phyloP scores from a whole-genome alignment of 192 early-diverging fungal genomes.

The Globomyces pollinis-pini region DNA sequence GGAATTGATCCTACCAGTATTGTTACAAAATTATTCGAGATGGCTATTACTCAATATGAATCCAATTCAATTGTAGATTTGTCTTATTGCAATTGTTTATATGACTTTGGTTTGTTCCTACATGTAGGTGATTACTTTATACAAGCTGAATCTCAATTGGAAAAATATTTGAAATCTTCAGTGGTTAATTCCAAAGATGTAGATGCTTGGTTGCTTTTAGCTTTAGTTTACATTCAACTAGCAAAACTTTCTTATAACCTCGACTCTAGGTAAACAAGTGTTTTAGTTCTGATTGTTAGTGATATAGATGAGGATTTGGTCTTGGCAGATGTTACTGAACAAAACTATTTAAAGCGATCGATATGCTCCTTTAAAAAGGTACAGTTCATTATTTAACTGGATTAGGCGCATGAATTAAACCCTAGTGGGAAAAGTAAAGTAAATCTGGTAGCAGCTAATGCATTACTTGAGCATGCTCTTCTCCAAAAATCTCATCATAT shows the following conservation, averaged over 20 bases:
- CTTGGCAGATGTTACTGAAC: background rate
- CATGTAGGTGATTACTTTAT: background rate
- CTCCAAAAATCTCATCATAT: background rate
- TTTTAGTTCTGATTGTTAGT: background rate
- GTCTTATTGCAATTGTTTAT: background rate
- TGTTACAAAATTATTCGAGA: constrained; percentile 2
- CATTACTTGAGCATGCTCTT: background rate
- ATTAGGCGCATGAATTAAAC: background rate
- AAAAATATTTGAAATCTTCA: background rate
- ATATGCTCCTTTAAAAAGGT: background rate
- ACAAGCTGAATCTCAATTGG: background rate
- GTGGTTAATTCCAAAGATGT: background rate
- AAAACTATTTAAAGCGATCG: background rate
- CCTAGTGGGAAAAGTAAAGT: too few relatives aligned
- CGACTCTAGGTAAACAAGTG: too few relatives aligned
- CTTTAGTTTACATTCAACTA: background rate
- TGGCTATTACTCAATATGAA: constrained; percentile 1
- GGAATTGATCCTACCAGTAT: background rate
- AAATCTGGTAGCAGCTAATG: background rate
- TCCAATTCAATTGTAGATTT: background rate
- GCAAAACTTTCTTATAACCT: too few relatives aligned
- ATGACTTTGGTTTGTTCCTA: background rate
- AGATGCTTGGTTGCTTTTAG: background rate
- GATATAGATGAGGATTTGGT: background rate
- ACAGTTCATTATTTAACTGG: background rate